Conservation (phyloP, 2,329 filamentous ascomycete species). For the Sporothrix phasma region DNA sequence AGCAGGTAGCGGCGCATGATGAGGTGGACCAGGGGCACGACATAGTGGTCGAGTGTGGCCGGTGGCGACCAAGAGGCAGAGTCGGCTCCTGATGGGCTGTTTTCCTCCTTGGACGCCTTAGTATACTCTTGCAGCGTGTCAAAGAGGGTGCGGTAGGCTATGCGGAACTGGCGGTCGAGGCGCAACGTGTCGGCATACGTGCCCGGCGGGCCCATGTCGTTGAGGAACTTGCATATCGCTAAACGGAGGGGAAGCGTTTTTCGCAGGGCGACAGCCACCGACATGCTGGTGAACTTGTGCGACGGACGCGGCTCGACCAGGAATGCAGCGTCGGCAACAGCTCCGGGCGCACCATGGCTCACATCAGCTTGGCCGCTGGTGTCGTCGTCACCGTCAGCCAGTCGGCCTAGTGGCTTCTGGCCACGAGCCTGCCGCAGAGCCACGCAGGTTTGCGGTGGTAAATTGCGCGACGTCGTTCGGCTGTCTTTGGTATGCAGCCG, state of each 20-base stretch:
- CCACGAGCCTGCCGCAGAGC: background rate
- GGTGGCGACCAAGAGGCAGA: background rate
- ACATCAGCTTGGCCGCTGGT: background rate
- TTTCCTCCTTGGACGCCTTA: background rate
- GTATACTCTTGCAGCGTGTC: constrained; percentile 23
- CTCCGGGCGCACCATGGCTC: background rate
- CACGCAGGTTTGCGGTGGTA: background rate
- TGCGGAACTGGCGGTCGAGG: constrained; percentile 35
- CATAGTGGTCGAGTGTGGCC: background rate
- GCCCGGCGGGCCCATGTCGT: constrained; percentile 34
- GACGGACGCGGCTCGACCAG: background rate
- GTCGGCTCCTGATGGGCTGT: background rate
- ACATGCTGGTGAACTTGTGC: constrained; percentile 33
- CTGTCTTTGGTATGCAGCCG: background rate
- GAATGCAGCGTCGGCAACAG: background rate
- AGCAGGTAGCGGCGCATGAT: constrained; percentile 38
- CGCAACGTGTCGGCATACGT: constrained; percentile 39
- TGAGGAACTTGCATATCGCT: constrained; percentile 35
- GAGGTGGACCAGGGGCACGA: constrained; percentile 30
- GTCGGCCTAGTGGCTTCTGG: background rate
- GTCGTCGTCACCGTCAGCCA: background rate
- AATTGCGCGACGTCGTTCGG: background rate
- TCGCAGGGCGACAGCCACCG: constrained; percentile 37
- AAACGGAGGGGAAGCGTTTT: constrained; percentile 35
- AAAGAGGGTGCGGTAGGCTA: constrained; percentile 28